These are phyloP conservation scores for Podospora tetraspora DNA, from an alignment of 495 filamentous ascomycete species.

Conservation along the genomic window DNA sequence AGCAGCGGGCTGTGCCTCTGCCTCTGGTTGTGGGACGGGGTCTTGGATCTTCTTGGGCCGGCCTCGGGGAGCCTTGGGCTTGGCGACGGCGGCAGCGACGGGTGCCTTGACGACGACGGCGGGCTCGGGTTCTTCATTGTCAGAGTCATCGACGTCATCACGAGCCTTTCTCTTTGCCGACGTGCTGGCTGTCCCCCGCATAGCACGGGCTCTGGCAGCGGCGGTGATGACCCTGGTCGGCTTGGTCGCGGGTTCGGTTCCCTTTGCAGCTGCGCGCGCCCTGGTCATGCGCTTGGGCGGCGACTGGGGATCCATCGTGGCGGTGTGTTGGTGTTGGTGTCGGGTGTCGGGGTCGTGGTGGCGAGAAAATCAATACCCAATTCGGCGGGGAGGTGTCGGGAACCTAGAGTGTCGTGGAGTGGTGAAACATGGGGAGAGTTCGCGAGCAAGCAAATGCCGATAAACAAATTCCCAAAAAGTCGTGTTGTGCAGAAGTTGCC, in stretches of 20 bases:
- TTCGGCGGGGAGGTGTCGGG: conserved; percentile 1
- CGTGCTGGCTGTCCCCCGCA: conserved; percentile 23
- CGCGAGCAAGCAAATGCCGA: conserved; percentile 13
- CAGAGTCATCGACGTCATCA: conserved; percentile 40
- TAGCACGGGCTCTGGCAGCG: conserved; percentile 37
- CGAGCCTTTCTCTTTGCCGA: conserved; percentile 44
- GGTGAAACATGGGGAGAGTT: conserved; percentile 15
- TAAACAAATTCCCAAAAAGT: background rate
- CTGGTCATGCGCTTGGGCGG: conserved; percentile 57
- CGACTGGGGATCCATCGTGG: conserved; percentile 42
- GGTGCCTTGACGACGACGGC: conserved; percentile 26
- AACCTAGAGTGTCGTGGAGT: conserved; percentile 2
- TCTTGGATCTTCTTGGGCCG: conserved; percentile 40
- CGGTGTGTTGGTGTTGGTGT: background rate
- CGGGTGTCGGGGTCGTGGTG: conserved; percentile 3
- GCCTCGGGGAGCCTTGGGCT: conserved; percentile 36
- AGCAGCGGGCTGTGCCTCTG: conserved; percentile 15
- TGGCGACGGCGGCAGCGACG: conserved; percentile 18
- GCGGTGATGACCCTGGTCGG: conserved; percentile 31
- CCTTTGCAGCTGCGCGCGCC: conserved; percentile 50
- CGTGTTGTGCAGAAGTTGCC: background rate
- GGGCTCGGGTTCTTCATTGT: conserved; percentile 29
- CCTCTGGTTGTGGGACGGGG: conserved; percentile 12
- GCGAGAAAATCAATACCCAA: background rate
- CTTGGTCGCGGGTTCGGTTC: conserved; percentile 33